Base-by-base conservation (phyloP, 169 alveolate genomes). In the Babesia ovis region DNA sequence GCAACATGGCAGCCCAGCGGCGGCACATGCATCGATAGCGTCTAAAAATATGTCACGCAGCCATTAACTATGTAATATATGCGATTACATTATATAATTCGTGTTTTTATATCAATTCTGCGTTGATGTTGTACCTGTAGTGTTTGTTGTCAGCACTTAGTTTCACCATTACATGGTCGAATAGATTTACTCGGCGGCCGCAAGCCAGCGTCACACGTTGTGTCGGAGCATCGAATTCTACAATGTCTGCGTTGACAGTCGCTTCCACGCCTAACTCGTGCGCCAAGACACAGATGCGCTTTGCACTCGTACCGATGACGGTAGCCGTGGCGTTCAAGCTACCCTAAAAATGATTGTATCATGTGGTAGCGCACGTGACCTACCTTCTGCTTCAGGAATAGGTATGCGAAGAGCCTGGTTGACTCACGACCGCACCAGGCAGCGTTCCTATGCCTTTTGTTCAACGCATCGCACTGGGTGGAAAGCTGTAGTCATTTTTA, bases 361-460 rank as follows among this genome's bases (percentile, higher is more conserved):
- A 82, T 20, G 74, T 34, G 57, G 59, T 12, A 20, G 27, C 20
- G 53, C 62, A 31, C 20, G 64, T n/a, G 12, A 74, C 75, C 22
- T 14, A 79, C 96, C 81, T 83, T 53, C 46, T 85, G 69, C 75
- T 91, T 93, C 73, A 95, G 93, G 84, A 88, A 96, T 53, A 94
- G 85, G 68, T 90, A 95, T 43, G 98, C 91, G 68, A 92, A 93
- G 62, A 94, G 83, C 62, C 92, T 93, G 1, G 93, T 89, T 5
- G 98, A 92, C n/a, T 96, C 96, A 43, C 98, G 88, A 34, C 96
- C 92, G 23, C 98, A 98, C 64, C 91, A 79, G 56, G 93, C 95
- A 18, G 99, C 98, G 81, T 85, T 92, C 31, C 98, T 83, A 56
- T 95, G 96, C 83, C 94, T 93, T 62, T 85, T 66, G 66, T 97